Percentiles rank a stretch among this genome's conserved stretches.
phyloP scores from a whole-genome alignment of 2,329 filamentous ascomycete genomes.

The Xylariaceae sp. region DNA sequence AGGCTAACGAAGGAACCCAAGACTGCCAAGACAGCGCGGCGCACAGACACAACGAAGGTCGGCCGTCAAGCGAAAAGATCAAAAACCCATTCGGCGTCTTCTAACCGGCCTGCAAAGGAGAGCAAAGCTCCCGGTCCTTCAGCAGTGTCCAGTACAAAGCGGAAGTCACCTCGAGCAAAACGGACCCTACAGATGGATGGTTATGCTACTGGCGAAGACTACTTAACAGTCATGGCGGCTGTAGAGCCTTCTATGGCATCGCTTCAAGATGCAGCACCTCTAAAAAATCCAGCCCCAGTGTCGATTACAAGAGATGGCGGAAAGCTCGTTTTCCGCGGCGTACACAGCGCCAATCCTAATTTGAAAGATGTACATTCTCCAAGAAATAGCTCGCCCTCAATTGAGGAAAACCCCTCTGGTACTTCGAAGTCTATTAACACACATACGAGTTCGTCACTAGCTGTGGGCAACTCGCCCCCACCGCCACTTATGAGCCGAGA shows the following conservation, averaged over 20 bases:
- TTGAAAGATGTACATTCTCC: background rate
- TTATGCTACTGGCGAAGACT: background rate
- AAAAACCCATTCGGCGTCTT: background rate
- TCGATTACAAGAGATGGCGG: background rate
- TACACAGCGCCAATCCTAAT: background rate
- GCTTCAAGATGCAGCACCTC: background rate
- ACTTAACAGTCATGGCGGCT: background rate
- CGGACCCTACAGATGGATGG: background rate
- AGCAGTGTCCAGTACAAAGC: background rate
- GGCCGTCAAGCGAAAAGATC: background rate
- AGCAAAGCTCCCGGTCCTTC: background rate
- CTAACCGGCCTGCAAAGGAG: no score
- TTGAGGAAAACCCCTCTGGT: background rate
- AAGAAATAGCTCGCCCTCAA: background rate
- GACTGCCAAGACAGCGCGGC: background rate
- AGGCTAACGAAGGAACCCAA: background rate
- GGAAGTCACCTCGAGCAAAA: background rate
- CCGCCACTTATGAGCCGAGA: background rate
- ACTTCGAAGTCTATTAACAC: background rate
- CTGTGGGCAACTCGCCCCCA: background rate
- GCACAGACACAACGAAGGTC: background rate
- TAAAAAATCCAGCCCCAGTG: background rate
- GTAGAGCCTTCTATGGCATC: background rate
- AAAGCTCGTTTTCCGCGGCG: background rate
- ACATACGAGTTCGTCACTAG: background rate